Base-by-base conservation (phyloP, 2,329 filamentous ascomycete genomes). In the Emmonsiellopsis sp. region DNA sequence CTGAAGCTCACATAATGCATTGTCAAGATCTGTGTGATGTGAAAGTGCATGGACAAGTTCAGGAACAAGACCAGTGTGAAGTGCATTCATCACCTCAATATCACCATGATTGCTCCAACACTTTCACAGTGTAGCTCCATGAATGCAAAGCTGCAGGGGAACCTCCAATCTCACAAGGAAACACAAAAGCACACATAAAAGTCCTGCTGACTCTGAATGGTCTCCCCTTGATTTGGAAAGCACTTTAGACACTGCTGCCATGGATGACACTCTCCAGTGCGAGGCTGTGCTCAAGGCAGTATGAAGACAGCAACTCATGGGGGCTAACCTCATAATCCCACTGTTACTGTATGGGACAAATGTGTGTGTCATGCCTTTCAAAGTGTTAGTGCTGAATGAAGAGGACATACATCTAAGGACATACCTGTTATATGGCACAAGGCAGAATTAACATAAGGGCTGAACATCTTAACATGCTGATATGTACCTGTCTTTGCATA, bases 111-210 rank as follows among this genome's bases (percentile, higher is more conserved):
- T 32, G 37, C 35, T 20, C 46, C 46, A 49, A 9, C 46, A 32
- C n/a, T 49, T 49, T 38, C 46, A 32, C 20, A 32, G 46, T 49
- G 35, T 9, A 38, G 46, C 46, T 35, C 46, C 46, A 35, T 32
- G 46, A 32, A 49, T 6, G 32, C 46, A 49, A 38, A 49, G 46
- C 31, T 49, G 31, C 16, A 49, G 46, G 2, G 46, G 46, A 35
- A 49, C 46, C 13, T 37, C 46, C 11, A 32, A 35, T 49, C 46
- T 49, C 31, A 32, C 46, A 30, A 49, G 46, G 32, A 49, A 49
- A 49, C 46, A 49, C 32, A 49, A 49, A 38, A 49, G 46, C 32
- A 49, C 32, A 30, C 34, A 7, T 38, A 49, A 49, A 37, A 37
- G 46, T 9, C 35, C 35, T 9, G 46, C 20, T 30, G 20, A 30